Percentiles rank a stretch among this genome's conserved stretches.
Conservation (phyloP, 768 basidiomycete genomes). For the Ramaria rubella region DNA sequence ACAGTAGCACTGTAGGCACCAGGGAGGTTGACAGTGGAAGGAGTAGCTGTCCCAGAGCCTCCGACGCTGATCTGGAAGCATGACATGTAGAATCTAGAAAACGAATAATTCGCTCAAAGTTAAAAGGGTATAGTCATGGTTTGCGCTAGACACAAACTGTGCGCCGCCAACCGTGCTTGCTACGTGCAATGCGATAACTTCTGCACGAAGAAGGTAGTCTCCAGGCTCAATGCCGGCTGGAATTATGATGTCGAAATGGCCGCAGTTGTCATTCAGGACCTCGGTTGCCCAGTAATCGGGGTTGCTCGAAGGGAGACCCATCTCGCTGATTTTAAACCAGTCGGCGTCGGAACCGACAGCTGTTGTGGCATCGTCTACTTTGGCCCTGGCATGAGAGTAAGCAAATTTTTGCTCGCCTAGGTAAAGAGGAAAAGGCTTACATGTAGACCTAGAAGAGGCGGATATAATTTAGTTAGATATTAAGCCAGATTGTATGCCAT, state of each 20-base stretch:
- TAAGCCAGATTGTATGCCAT: too few species aligned
- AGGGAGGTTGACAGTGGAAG: too few species aligned
- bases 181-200: slow-evolving; percentile 46
- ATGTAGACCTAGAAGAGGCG: slow-evolving; percentile 36
- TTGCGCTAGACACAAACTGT: too few species aligned
- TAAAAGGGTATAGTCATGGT: too few species aligned
- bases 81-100: too few species aligned
- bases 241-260: slow-evolving; percentile 46
- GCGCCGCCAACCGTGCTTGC: slow-evolving; percentile 38
- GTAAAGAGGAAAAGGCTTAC: slow-evolving; percentile 5
- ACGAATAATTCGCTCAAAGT: too few species aligned
- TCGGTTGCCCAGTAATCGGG: slow-evolving; percentile 42
- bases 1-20: too few species aligned
- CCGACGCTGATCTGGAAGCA: too few species aligned
- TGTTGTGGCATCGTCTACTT: slow-evolving; percentile 38
- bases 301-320: slow-evolving; percentile 42
- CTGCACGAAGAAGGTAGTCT: slow-evolving; percentile 44
- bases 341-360: slow-evolving; percentile 35
- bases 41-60: too few species aligned
- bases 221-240: slow-evolving; percentile 37
- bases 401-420: background rate
- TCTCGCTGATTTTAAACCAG: slow-evolving; percentile 50
- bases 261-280: slow-evolving; percentile 42
- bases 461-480: too few species aligned
- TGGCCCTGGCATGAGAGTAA: slow-evolving; percentile 21